A percentile compares a stretch with the other conserved stretches of the same genome.
phyloP scores from a whole-genome alignment of 2,329 filamentous ascomycete species.

The Colletotrichum karsti region DNA sequence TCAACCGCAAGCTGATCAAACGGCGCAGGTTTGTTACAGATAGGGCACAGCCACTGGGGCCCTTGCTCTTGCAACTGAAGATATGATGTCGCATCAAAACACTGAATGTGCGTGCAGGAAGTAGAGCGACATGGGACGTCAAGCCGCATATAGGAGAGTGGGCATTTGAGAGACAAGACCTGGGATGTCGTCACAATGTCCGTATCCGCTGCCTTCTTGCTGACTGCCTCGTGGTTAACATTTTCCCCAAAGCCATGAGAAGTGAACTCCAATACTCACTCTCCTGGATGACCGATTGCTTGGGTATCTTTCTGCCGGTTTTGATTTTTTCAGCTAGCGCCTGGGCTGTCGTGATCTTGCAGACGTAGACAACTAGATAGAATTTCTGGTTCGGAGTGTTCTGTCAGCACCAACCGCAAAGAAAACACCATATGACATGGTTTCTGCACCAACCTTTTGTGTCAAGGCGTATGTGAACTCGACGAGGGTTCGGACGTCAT shows the following conservation, averaged over 20 bases:
- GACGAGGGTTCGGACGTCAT: conserved; percentile 73
- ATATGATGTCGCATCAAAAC: conserved; percentile 93
- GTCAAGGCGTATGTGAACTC: conserved; percentile 94
- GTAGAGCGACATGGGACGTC: conserved; percentile 81
- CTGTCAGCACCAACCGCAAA: conserved; percentile 27
- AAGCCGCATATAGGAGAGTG: conserved; percentile 86
- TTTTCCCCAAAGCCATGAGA: background rate
- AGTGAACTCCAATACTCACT: conserved; percentile 63
- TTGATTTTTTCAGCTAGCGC: conserved; percentile 76
- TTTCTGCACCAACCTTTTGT: conserved; percentile 70
- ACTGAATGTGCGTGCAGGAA: conserved; percentile 88
- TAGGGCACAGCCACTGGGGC: conserved; percentile 94
- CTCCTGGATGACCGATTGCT: conserved; percentile 83
- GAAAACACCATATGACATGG: background rate
- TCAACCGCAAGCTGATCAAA: conserved; percentile 89
- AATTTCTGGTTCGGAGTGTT: conserved; percentile 65
- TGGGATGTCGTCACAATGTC: conserved; percentile 91
- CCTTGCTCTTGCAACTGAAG: conserved; percentile 95
- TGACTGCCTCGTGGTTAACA: conserved; percentile 63
- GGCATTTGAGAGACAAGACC: conserved; percentile 91
- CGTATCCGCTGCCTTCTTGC: conserved; percentile 81
- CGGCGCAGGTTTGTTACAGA: conserved; percentile 84
- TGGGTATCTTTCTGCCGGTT: conserved; percentile 76
- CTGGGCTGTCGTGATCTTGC: conserved; percentile 75
- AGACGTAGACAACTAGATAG: conserved; percentile 78